A percentile compares a stretch with the other conserved stretches of the same genome.
These are phyloP conservation scores for Chlamydomonas reinhardtii DNA, from an alignment of 163 green algal genomes.

Conservation along the genomic window DNA sequence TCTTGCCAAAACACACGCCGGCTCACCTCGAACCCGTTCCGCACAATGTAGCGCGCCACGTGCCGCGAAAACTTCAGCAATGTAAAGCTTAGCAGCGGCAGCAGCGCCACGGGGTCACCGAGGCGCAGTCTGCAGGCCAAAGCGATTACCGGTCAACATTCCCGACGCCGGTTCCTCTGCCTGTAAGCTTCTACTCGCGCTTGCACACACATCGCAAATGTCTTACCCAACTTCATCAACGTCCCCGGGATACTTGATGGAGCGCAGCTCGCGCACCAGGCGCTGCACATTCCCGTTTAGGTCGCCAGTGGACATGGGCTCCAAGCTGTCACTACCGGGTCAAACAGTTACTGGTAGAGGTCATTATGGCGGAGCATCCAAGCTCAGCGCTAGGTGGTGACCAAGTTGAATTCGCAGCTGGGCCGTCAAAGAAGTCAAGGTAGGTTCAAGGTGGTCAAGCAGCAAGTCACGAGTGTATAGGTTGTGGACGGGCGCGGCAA, in stretches of 20 bases:
- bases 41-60: constrained; percentile 61
- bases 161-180: neutral
- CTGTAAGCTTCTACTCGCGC: neutral
- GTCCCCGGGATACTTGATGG: constrained; percentile 63
- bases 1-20: neutral
- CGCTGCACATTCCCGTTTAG: constrained; percentile 60
- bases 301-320: constrained; percentile 61
- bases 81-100: constrained; percentile 73
- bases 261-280: constrained; percentile 61
- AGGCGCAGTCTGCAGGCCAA: constrained; percentile 60
- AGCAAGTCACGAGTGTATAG: too few species aligned
- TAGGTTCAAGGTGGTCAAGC: too few species aligned
- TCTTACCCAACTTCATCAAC: constrained; percentile 72
- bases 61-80: constrained; percentile 76
- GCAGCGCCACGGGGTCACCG: constrained; percentile 68
- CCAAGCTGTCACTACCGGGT: neutral
- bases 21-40: constrained; percentile 70
- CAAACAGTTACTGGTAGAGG: neutral
- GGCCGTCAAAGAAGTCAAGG: too few species aligned
- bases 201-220: neutral
- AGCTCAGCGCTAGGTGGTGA: too few species aligned
- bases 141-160: constrained; percentile 4
- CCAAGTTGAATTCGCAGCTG: too few species aligned
- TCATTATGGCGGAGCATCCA: too few species aligned
- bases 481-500: too few species aligned